A percentile compares a stretch with the other conserved stretches of the same genome.
Evolutionary conservation across 1,284 basidiomycete genomes (phyloP).

Genomic region (Puccinia hordei): DNA sequence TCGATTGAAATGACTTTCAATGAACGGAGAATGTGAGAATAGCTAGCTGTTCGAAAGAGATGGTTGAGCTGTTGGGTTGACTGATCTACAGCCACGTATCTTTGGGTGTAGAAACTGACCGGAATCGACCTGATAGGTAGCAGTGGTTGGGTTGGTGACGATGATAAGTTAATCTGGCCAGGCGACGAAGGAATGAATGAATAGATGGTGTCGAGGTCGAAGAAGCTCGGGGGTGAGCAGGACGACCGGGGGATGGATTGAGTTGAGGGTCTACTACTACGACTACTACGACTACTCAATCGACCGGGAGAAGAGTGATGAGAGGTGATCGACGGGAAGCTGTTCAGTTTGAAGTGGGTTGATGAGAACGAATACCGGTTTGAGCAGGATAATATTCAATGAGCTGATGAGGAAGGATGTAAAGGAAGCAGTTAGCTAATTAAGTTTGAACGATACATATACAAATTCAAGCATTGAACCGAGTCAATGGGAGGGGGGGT

Average conservation of each 20-base stretch:
- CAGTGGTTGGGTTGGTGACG: neutral
- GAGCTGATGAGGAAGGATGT: neutral
- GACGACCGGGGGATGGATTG: too few species aligned
- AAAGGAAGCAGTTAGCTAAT: neutral
- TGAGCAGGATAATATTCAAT: too few species aligned
- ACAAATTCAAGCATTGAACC: neutral
- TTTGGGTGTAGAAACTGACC: neutral
- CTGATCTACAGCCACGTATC: neutral
- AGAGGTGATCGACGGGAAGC: constrained; percentile 13
- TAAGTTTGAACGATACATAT: constrained; percentile 22
- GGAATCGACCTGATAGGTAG: neutral
- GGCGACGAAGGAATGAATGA: constrained; percentile 12
- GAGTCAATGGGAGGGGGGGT: constrained; percentile 3
- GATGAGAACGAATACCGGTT: too few species aligned
- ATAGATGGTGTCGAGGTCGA: constrained; percentile 10
- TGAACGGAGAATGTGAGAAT: constrained; percentile 16
- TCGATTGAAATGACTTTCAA: constrained; percentile 4
- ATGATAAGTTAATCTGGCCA: neutral
- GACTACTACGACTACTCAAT: neutral
- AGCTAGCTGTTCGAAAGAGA: neutral
- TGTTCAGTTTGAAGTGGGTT: too few species aligned
- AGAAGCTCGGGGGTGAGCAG: too few species aligned
- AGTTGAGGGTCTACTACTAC: too few species aligned
- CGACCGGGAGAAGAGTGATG: neutral
- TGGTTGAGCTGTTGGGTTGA: constrained; percentile 10